Conservation (phyloP, 202 grass and related monocot genomes). For the Hordeum pubiflorum region DNA sequence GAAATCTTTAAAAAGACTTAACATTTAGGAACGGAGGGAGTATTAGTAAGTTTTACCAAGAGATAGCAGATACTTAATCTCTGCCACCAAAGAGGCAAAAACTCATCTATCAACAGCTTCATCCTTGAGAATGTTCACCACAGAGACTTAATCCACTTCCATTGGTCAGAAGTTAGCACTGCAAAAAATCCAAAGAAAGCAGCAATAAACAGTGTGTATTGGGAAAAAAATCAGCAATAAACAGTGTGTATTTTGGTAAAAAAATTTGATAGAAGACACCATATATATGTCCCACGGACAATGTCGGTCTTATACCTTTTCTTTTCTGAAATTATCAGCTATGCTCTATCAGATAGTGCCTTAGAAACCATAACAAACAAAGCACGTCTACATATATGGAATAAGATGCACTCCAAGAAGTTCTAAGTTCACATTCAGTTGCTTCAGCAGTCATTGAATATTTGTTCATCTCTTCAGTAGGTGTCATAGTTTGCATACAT, state of each 20-base stretch:
- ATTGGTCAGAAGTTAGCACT: constrained; percentile 32
- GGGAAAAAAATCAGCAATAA: neutral
- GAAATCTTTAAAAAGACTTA: no score
- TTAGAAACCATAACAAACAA: neutral
- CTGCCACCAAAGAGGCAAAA: no score
- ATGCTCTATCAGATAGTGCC: neutral
- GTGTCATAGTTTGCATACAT: neutral
- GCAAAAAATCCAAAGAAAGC: constrained; percentile 3
- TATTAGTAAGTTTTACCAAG: no score
- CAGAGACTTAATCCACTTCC: no score
- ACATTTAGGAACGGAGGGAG: no score
- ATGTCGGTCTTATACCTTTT: constrained; percentile 65
- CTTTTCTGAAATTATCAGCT: constrained; percentile 53
- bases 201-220: constrained; percentile 9
- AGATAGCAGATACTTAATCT: no score
- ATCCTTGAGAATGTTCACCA: no score
- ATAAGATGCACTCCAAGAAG: neutral
- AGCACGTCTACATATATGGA: neutral
- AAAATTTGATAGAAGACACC: constrained; percentile 2
- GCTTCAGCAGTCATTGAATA: neutral
- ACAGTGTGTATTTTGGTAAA: neutral
- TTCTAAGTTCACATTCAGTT: neutral
- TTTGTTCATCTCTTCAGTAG: neutral
- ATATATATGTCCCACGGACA: constrained; percentile 59
- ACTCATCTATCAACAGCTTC: no score